These are phyloP conservation scores for Aspergillus sp. DNA, from an alignment of 2,329 filamentous ascomycete species.

Conservation along the genomic window DNA sequence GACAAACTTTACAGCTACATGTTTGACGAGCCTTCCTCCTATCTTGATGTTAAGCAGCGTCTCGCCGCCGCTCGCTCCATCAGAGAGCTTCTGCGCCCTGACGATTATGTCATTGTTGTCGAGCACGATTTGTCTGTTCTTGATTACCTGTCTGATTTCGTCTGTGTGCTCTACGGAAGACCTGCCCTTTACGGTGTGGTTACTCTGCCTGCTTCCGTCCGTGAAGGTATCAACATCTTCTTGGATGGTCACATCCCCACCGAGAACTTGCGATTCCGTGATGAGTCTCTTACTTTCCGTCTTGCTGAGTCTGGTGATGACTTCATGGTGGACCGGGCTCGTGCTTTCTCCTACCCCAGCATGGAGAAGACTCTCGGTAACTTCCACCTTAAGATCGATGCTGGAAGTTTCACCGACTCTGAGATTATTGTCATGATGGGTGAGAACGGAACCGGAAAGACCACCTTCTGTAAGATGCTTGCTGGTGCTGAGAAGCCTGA, in stretches of 20 bases:
- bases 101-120: conserved; percentile 97
- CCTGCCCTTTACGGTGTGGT: conserved; percentile 98
- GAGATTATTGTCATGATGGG: conserved; percentile 99
- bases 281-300: conserved; percentile 94
- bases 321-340: conserved; percentile 78
- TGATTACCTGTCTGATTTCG: conserved; percentile 97
- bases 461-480: conserved; percentile 95
- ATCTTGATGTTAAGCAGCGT: conserved; percentile 99
- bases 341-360: conserved; percentile 80
- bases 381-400: conserved; percentile 81
- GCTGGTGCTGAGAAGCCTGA: conserved; percentile 94
- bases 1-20: conserved; percentile 67
- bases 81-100: conserved; percentile 79
- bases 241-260: conserved; percentile 97
- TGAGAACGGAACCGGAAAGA: conserved; percentile 99
- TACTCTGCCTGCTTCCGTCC: conserved; percentile 89
- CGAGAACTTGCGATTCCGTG: conserved; percentile 96
- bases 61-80: conserved; percentile 89
- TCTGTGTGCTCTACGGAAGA: conserved; percentile 94
- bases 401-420: conserved; percentile 91
- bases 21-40: conserved; percentile 99
- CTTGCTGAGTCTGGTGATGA: conserved; percentile 89
- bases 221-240: conserved; percentile 99
- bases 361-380: conserved; percentile 92
- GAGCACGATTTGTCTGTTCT: conserved; percentile 99